Conservation (phyloP, 1,139 yeast genomes). For the Diutina catenulata region DNA sequence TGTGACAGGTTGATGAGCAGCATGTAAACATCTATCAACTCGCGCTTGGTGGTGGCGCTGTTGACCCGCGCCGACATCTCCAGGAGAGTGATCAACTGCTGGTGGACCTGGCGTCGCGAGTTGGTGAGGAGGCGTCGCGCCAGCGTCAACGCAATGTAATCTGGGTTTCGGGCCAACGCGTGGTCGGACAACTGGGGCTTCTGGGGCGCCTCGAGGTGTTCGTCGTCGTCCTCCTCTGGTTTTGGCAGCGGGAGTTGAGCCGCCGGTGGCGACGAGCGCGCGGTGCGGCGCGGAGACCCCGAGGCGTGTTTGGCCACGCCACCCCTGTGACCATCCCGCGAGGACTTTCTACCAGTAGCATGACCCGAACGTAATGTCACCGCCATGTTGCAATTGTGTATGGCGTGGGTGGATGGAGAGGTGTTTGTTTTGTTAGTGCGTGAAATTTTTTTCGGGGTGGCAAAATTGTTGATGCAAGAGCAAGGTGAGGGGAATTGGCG, state of each 20-base stretch:
- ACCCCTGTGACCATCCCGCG: neutral
- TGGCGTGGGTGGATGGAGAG: neutral
- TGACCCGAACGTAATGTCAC: conserved; percentile 5
- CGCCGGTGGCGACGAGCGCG: conserved; percentile 1
- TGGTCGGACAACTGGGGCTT: neutral
- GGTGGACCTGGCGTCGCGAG: conserved; percentile 15
- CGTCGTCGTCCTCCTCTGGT: conserved; percentile 2
- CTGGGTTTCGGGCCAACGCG: conserved; percentile 20
- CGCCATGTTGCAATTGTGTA: neutral
- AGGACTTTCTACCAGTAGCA: neutral
- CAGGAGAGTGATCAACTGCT: conserved; percentile 23
- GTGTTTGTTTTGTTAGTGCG: neutral
- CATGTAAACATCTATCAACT: conserved; percentile 10
- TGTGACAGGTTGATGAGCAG: conserved; percentile 11
- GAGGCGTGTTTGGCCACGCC: neutral
- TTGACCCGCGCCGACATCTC: conserved; percentile 10
- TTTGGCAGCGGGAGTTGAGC: conserved; percentile 4
- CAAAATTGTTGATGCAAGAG: neutral
- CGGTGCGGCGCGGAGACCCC: neutral
- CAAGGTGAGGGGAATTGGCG: conserved; percentile 2
- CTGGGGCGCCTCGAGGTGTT: neutral
- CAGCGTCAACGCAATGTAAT: conserved; percentile 27
- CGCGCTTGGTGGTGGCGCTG: conserved; percentile 10
- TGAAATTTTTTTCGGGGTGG: conserved; percentile 1
- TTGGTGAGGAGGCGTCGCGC: conserved; percentile 20